A percentile compares a stretch with the other conserved stretches of the same genome.
phyloP scores from a whole-genome alignment of 495 filamentous ascomycete genomes.

The Neurospora sp. region DNA sequence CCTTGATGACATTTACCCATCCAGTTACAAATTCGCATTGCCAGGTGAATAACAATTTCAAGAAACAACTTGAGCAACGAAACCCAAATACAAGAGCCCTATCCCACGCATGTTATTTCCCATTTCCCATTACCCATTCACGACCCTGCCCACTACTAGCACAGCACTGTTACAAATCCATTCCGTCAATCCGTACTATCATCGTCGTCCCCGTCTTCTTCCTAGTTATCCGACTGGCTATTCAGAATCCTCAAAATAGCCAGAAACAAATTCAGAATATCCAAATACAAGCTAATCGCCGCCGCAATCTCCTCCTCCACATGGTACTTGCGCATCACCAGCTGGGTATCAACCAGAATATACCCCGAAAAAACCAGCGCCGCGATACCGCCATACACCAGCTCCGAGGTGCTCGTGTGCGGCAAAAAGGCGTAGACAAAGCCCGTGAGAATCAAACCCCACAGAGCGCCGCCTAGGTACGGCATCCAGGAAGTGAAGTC shows the following conservation, averaged over 20 bases:
- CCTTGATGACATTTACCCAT: not conserved
- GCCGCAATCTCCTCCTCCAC: slow-evolving; percentile 99
- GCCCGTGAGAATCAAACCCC: slow-evolving; percentile 84
- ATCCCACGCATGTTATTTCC: not conserved
- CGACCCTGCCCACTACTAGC: not conserved
- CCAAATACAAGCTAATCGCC: slow-evolving; percentile 87
- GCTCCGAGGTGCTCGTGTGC: slow-evolving; percentile 62
- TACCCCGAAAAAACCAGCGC: slow-evolving; percentile 89
- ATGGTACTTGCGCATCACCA: slow-evolving; percentile 90
- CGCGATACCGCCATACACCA: slow-evolving; percentile 68
- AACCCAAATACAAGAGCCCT: not conserved
- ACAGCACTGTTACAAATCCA: not conserved
- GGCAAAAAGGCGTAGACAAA: slow-evolving; percentile 85
- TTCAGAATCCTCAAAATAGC: slow-evolving; percentile 86
- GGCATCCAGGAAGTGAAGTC: slow-evolving; percentile 97
- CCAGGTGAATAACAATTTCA: not conserved
- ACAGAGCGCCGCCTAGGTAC: slow-evolving; percentile 83
- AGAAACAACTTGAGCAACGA: not conserved
- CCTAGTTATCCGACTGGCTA: slow-evolving; percentile 73
- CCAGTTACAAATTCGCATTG: not conserved
- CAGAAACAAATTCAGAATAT: slow-evolving; percentile 94
- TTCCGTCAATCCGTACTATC: not conserved
- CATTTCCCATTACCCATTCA: not conserved
- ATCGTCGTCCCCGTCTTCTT: not conserved
- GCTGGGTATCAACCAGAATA: slow-evolving; percentile 91